Conservation (phyloP, 768 basidiomycete genomes). For the Boletellus ananiceps region DNA sequence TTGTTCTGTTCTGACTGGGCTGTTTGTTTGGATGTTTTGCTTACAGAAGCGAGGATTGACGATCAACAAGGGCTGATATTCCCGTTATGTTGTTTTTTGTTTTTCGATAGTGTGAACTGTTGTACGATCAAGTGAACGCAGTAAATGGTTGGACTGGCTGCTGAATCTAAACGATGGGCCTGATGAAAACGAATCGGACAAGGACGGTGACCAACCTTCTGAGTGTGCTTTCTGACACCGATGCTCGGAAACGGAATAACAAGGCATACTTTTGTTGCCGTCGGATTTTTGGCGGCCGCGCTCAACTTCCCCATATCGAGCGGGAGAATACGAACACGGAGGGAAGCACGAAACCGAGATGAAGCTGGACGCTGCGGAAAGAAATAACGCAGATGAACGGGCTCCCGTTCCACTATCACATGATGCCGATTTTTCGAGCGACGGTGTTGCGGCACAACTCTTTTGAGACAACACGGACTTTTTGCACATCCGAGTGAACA, state of each 20-base stretch:
- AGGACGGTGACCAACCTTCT: conserved; percentile 14
- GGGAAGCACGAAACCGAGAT: neutral
- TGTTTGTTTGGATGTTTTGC: conserved; percentile 22
- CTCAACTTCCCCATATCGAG: conserved; percentile 9
- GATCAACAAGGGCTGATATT: neutral
- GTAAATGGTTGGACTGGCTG: conserved; percentile 14
- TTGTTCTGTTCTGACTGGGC: conserved; percentile 22
- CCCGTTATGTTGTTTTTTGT: conserved; percentile 4
- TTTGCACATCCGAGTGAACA: too few relatives aligned
- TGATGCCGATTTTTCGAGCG: too few relatives aligned
- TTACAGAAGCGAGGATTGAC: conserved; percentile 12
- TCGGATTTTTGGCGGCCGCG: neutral
- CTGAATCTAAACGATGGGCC: conserved; percentile 16
- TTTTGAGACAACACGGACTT: too few relatives aligned
- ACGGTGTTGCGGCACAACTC: too few relatives aligned
- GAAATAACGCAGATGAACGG: neutral
- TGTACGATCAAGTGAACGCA: conserved; percentile 26
- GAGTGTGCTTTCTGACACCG: conserved; percentile 18
- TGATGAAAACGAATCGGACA: conserved; percentile 25
- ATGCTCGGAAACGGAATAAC: conserved; percentile 2
- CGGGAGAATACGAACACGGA: neutral
- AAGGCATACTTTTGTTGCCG: conserved; percentile 11
- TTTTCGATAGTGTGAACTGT: conserved; percentile 16
- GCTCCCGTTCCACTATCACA: neutral
- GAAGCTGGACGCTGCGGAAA: neutral